These are phyloP conservation scores for Colletotrichum zoysiae DNA, from an alignment of 2,329 filamentous ascomycete species.

Conservation along the genomic window DNA sequence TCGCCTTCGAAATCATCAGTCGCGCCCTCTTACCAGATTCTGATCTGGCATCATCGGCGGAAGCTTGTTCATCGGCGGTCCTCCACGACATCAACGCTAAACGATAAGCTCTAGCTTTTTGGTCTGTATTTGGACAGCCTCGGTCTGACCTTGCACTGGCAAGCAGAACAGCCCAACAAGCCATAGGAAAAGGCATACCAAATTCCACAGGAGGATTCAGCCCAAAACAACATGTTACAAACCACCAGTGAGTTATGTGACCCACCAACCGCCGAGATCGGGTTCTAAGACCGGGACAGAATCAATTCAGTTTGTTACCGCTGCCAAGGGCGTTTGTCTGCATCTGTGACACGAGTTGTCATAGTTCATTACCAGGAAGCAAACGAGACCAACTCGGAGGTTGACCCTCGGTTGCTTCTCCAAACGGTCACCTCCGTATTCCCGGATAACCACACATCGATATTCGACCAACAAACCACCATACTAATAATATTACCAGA, in stretches of 20 bases:
- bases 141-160: background rate
- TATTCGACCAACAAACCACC: background rate
- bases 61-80: background rate
- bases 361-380: background rate
- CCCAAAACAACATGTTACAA: conserved; percentile 28
- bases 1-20: conserved; percentile 2
- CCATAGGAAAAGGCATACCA: background rate
- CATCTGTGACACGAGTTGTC: conserved; percentile 14
- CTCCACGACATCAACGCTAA: conserved; percentile 6
- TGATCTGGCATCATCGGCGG: background rate
- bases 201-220: background rate
- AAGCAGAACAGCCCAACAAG: background rate
- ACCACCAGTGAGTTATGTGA: conserved; percentile 9
- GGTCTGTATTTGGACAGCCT: background rate
- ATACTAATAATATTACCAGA: background rate
- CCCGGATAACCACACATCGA: background rate
- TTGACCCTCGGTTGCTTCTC: background rate
- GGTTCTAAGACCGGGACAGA: conserved; percentile 11
- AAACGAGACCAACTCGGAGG: background rate
- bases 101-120: background rate
- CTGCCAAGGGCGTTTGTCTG: conserved; percentile 12
- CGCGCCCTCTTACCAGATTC: background rate
- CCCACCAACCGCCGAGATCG: background rate
- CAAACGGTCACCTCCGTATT: background rate
- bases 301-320: background rate